Conservation (phyloP, 179 eudicot species). For the Camellia oleifera region DNA sequence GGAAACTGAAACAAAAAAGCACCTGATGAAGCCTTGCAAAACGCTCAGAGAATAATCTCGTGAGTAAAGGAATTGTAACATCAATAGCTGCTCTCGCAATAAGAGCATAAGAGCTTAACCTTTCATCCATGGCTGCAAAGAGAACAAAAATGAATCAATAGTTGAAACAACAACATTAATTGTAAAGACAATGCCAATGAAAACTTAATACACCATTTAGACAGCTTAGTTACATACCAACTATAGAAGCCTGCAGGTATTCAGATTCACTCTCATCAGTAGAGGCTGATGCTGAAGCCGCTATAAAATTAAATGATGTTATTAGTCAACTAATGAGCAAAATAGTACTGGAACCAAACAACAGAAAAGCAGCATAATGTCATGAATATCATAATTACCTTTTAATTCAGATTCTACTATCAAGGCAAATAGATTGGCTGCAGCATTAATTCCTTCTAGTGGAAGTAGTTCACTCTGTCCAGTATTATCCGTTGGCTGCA, state of each 20-base stretch:
- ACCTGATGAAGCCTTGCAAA: constrained; percentile 85
- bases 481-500: constrained; percentile 38
- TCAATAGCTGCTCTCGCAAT: constrained; percentile 86
- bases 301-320: constrained; percentile 38
- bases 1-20: constrained; percentile 6
- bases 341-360: constrained; percentile 10
- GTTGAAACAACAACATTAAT: constrained; percentile 13
- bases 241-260: constrained; percentile 76
- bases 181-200: not conserved
- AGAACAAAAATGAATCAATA: constrained; percentile 1
- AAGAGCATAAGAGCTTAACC: constrained; percentile 89
- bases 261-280: constrained; percentile 63
- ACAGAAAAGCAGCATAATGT: not conserved
- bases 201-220: constrained; percentile 10
- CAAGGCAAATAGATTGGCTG: constrained; percentile 70
- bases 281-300: constrained; percentile 68
- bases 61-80: constrained; percentile 66
- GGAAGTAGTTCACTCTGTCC: constrained; percentile 50
- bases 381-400: constrained; percentile 40
- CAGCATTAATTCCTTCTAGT: constrained; percentile 74
- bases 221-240: constrained; percentile 44
- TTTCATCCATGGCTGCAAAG: constrained; percentile 93
- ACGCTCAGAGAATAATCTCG: constrained; percentile 64
- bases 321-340: not conserved
- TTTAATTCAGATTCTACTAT: constrained; percentile 89